Percentiles rank a stretch among this genome's conserved stretches.
Conservation (phyloP, 805 yeast species). For the Blastobotrys peoriensis region DNA sequence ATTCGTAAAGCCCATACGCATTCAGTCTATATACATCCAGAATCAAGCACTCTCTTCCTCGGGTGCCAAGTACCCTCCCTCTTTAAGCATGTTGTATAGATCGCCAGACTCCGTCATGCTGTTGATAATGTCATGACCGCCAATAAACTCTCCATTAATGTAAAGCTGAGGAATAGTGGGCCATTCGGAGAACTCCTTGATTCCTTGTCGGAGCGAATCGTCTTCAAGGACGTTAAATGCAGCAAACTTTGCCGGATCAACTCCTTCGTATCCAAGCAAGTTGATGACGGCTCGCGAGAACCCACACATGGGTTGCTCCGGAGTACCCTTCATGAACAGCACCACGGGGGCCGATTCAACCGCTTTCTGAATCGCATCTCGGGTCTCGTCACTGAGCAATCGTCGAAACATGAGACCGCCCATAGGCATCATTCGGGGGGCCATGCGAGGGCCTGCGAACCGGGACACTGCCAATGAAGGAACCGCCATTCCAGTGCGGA, state of each 20-base stretch:
- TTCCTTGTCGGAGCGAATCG: constrained; percentile 87
- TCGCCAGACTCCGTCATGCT: constrained; percentile 88
- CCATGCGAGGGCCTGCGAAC: too few species aligned
- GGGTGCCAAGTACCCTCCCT: constrained; percentile 71
- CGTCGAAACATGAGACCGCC: constrained; percentile 26
- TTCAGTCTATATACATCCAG: neutral
- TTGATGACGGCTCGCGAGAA: constrained; percentile 93
- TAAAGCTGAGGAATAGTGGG: constrained; percentile 98
- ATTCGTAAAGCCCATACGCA: too few species aligned
- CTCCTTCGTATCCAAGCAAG: constrained; percentile 92
- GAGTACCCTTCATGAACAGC: constrained; percentile 97
- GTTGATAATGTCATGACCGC: constrained; percentile 94
- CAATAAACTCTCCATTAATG: constrained; percentile 81
- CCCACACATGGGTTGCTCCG: constrained; percentile 97
- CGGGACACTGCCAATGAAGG: too few species aligned
- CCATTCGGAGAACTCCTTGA: constrained; percentile 94
- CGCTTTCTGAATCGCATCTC: constrained; percentile 79
- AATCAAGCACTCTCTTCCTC: constrained; percentile 41
- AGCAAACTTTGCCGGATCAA: constrained; percentile 92
- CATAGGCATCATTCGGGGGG: neutral
- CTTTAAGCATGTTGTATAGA: constrained; percentile 74
- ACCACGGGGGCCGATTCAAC: constrained; percentile 89
- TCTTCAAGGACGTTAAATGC: constrained; percentile 96
- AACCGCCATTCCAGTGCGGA: too few species aligned
- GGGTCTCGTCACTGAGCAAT: constrained; percentile 69